phyloP scores from a whole-genome alignment of 129 eudicot genomes.

The Mikania micrantha region DNA sequence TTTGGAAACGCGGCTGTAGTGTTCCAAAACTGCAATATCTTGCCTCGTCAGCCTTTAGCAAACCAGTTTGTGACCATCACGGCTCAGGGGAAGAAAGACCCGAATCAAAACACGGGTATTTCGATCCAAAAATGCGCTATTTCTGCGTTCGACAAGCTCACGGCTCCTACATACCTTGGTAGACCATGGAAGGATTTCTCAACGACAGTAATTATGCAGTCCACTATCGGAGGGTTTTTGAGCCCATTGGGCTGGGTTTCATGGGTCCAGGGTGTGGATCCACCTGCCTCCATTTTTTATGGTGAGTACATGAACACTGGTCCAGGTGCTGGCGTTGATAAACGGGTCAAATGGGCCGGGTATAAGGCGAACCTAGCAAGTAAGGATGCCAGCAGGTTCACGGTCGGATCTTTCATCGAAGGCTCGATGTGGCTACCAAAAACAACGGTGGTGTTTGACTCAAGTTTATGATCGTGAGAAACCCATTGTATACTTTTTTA shows the following conservation, averaged over 20 bases:
- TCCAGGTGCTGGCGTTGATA: conserved; percentile 33
- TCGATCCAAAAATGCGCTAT: conserved; percentile 54
- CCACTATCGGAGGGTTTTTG: conserved; percentile 45
- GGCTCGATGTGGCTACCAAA: conserved; percentile 54
- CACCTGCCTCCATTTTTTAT: conserved; percentile 47
- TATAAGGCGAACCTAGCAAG: conserved; percentile 34
- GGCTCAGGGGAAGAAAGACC: conserved; percentile 76
- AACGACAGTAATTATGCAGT: conserved; percentile 60
- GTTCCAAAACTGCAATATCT: conserved; percentile 56
- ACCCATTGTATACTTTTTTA: background rate
- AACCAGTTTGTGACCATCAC: conserved; percentile 63
- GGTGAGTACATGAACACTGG: conserved; percentile 71
- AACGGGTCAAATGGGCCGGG: conserved; percentile 70
- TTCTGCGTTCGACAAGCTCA: conserved; percentile 26
- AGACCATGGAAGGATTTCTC: conserved; percentile 81
- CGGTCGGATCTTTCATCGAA: conserved; percentile 44
- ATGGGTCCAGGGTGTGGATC: conserved; percentile 59
- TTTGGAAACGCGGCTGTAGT: conserved; percentile 84
- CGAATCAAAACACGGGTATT: conserved; percentile 65
- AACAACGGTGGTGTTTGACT: conserved; percentile 36
- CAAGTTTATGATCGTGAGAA: conserved; percentile 17
- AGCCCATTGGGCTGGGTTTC: conserved; percentile 56
- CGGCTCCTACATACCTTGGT: conserved; percentile 48
- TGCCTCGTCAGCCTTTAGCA: conserved; percentile 47
- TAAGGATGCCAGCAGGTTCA: conserved; percentile 45